Conservation (phyloP, 2,329 filamentous ascomycete genomes). For the Remersonia thermophila region DNA sequence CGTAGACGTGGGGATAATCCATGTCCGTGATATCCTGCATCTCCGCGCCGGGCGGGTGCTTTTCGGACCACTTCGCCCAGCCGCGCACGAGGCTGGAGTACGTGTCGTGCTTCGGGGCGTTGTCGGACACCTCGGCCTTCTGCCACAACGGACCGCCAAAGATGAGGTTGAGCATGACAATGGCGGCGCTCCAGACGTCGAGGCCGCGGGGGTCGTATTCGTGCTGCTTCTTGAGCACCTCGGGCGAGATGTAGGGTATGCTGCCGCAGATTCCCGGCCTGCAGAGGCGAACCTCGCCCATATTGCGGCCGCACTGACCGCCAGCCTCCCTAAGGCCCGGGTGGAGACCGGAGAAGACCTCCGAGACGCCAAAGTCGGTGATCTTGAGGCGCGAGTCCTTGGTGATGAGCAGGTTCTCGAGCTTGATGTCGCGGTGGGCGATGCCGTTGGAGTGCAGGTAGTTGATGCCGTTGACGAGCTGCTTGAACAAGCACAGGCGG, state of each 20-base stretch:
- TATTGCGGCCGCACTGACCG: slow-evolving; percentile 61
- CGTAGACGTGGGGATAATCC: slow-evolving; percentile 52
- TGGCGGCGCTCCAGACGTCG: slow-evolving; percentile 77
- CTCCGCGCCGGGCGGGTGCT: slow-evolving; percentile 30
- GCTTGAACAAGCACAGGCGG: slow-evolving; percentile 78
- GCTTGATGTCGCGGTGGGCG: slow-evolving; percentile 82
- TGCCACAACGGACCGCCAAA: slow-evolving; percentile 65
- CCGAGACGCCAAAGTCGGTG: slow-evolving; percentile 81
- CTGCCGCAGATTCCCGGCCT: slow-evolving; percentile 74
- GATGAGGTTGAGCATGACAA: slow-evolving; percentile 68
- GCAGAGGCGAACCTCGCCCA: slow-evolving; percentile 59
- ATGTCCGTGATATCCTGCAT: slow-evolving; percentile 34
- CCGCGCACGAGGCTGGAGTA: slow-evolving; percentile 54
- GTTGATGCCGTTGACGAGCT: slow-evolving; percentile 67
- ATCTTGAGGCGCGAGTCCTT: slow-evolving; percentile 77
- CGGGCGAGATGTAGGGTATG: slow-evolving; percentile 76
- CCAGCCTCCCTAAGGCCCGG: slow-evolving; percentile 62
- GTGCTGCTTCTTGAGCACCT: slow-evolving; percentile 58
- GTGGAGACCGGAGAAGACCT: slow-evolving; percentile 73
- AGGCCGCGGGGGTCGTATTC: slow-evolving; percentile 62
- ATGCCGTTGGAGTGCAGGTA: slow-evolving; percentile 78
- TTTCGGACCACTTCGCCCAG: slow-evolving; percentile 56
- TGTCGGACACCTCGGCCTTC: slow-evolving; percentile 43
- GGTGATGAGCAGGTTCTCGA: slow-evolving; percentile 73
- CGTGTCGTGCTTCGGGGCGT: slow-evolving; percentile 25